Evolutionary conservation across 495 filamentous ascomycete species (phyloP).

Genomic region (Pyronema domesticum): DNA sequence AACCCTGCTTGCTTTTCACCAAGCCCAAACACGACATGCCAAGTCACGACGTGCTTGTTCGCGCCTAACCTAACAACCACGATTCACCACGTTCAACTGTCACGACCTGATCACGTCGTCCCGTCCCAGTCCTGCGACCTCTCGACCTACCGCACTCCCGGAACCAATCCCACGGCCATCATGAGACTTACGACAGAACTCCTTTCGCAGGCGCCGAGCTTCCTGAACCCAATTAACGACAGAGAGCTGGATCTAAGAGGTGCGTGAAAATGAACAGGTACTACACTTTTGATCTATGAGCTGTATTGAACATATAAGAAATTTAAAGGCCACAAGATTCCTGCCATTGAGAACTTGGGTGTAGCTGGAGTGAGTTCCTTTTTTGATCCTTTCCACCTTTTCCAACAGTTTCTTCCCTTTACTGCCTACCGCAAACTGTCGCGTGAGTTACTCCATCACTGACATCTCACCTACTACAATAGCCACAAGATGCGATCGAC

Average conservation of each 20-base stretch:
- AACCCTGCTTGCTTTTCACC: too few relatives aligned
- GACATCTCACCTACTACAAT: background rate
- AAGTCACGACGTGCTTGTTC: too few relatives aligned
- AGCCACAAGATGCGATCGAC: conserved; percentile 84
- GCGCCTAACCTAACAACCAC: background rate
- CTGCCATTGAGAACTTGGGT: conserved; percentile 93
- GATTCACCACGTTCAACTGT: background rate
- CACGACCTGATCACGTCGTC: background rate
- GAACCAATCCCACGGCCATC: conserved; percentile 4
- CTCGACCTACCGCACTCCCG: background rate
- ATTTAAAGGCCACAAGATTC: conserved; percentile 87
- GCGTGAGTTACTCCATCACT: background rate
- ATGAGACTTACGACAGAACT: conserved; percentile 95
- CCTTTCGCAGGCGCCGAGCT: conserved; percentile 77
- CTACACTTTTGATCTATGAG: conserved; percentile 57
- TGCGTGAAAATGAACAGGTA: conserved; percentile 97
- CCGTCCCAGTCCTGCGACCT: background rate
- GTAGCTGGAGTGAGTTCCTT: conserved; percentile 52
- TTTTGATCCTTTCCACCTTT: background rate
- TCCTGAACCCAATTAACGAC: conserved; percentile 94
- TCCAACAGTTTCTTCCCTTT: background rate
- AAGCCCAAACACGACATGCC: too few relatives aligned
- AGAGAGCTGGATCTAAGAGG: conserved; percentile 98
- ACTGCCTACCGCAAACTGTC: conserved; percentile 4
- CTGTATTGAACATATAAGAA: conserved; percentile 27